Evolutionary conservation across 768 basidiomycete species (phyloP).

Genomic region (Russula griseocarnosa): DNA sequence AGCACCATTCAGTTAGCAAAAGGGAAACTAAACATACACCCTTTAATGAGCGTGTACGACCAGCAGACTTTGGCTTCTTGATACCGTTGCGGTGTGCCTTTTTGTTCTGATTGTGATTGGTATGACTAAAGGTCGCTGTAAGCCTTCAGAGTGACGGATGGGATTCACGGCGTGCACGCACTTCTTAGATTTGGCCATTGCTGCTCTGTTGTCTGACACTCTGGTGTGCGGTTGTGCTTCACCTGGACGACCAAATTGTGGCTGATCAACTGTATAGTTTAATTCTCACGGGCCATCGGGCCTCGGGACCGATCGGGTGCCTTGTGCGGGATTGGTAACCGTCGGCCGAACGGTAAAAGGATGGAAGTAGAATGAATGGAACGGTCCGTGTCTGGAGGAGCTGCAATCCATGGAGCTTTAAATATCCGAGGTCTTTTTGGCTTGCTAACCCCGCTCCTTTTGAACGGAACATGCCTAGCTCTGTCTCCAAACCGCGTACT

Average conservation of each 20-base stretch:
- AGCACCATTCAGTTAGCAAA: slow-evolving; percentile 34
- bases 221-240: slow-evolving; percentile 11
- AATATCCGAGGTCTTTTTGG: too few species aligned
- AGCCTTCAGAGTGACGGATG: slow-evolving; percentile 20
- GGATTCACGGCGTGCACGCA: slow-evolving; percentile 37
- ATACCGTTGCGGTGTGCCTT: slow-evolving; percentile 99
- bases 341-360: slow-evolving; percentile 9
- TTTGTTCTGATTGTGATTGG: slow-evolving; percentile 93
- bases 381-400: not conserved
- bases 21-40: slow-evolving; percentile 83
- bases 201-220: slow-evolving; percentile 27
- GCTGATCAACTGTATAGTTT: slow-evolving; percentile 35
- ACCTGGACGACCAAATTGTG: slow-evolving; percentile 16
- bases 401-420: too few species aligned
- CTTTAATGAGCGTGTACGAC: slow-evolving; percentile 75
- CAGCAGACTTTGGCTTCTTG: slow-evolving; percentile 64
- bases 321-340: not conserved
- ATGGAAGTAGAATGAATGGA: not conserved
- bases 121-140: slow-evolving; percentile 51
- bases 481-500: slow-evolving; percentile 68
- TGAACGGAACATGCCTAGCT: slow-evolving; percentile 46
- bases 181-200: slow-evolving; percentile 99
- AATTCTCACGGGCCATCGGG: slow-evolving; percentile 13
- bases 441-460: not conserved
- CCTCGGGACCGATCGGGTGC: slow-evolving; percentile 15